These are phyloP conservation scores for Fusarium redolens DNA, from an alignment of 2,329 filamentous ascomycete genomes.

Conservation along the genomic window DNA sequence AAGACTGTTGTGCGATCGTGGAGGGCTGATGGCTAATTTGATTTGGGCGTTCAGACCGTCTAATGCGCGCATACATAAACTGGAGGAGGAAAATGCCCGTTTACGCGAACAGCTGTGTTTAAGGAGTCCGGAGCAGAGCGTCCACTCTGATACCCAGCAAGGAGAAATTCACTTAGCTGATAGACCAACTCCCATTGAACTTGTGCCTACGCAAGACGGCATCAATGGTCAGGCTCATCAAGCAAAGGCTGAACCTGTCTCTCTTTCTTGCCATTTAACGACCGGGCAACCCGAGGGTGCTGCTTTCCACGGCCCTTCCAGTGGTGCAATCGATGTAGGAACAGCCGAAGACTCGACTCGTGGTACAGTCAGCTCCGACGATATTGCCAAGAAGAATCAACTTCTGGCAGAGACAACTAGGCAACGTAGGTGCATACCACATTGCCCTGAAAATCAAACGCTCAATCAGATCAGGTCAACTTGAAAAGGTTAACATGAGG, in stretches of 20 bases:
- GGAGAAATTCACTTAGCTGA: accelerated
- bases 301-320: slow-evolving; percentile 42
- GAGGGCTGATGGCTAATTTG: accelerated
- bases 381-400: slow-evolving; percentile 3
- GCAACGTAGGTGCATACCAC: slow-evolving; percentile 12
- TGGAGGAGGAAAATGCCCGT: slow-evolving; percentile 53
- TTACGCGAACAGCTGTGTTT: slow-evolving; percentile 46
- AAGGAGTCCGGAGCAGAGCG: background rate
- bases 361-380: accelerated
- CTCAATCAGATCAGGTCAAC: background rate
- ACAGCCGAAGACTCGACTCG: accelerated
- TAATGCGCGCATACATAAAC: slow-evolving; percentile 47
- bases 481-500: slow-evolving; percentile 6
- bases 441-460: slow-evolving; percentile 9
- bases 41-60: background rate
- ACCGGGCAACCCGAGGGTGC: slow-evolving; percentile 19
- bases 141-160: background rate
- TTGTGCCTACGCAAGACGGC: accelerated
- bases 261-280: background rate
- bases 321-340: slow-evolving; percentile 13
- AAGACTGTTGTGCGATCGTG: accelerated
- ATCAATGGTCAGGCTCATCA: background rate
- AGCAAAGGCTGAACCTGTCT: background rate
- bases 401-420: slow-evolving; percentile 31
- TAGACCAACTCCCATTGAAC: accelerated